Conservation (phyloP, 208 protist species). For the Trypanosomatidae sp. region DNA sequence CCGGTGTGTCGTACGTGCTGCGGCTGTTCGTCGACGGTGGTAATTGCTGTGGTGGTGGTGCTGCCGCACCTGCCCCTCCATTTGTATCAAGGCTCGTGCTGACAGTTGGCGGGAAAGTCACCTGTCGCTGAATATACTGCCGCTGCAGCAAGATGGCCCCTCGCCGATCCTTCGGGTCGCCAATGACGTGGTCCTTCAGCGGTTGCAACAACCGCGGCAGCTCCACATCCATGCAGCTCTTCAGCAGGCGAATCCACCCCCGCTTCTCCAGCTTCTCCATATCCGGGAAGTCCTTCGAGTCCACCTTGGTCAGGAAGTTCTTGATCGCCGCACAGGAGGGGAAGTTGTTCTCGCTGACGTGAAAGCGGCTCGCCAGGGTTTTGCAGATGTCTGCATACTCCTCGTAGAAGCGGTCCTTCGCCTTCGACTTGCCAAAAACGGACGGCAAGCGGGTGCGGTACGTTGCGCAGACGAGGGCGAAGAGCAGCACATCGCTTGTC, state of each 20-base stretch:
- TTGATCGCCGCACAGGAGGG: conserved; percentile 30
- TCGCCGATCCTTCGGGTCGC: conserved; percentile 52
- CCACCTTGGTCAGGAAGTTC: conserved; percentile 39
- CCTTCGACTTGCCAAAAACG: conserved; percentile 88
- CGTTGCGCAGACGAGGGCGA: conserved; percentile 76
- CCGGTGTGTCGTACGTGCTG: too few relatives aligned
- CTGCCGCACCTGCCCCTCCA: too few relatives aligned
- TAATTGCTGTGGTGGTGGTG: too few relatives aligned
- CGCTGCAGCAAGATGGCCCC: conserved; percentile 18
- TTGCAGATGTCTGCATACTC: conserved; percentile 53
- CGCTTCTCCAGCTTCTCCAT: conserved; percentile 65
- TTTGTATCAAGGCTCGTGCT: not conserved
- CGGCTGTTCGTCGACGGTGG: too few relatives aligned
- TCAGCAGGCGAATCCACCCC: conserved; percentile 46
- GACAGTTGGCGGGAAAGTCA: not conserved
- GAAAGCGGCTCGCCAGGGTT: conserved; percentile 49
- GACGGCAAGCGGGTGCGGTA: conserved; percentile 59
- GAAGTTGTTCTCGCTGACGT: conserved; percentile 56
- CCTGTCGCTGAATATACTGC: conserved; percentile 8
- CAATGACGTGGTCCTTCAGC: conserved; percentile 47
- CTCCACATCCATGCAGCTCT: conserved; percentile 54
- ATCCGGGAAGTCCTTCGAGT: conserved; percentile 47
- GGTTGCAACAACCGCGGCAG: conserved; percentile 74
- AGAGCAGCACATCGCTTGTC: conserved; percentile 77
- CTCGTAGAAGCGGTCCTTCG: conserved; percentile 52